Percentiles rank a stretch among this genome's conserved stretches.
phyloP scores from a whole-genome alignment of 148 eudicot genomes.

The Polygonum aviculare region DNA sequence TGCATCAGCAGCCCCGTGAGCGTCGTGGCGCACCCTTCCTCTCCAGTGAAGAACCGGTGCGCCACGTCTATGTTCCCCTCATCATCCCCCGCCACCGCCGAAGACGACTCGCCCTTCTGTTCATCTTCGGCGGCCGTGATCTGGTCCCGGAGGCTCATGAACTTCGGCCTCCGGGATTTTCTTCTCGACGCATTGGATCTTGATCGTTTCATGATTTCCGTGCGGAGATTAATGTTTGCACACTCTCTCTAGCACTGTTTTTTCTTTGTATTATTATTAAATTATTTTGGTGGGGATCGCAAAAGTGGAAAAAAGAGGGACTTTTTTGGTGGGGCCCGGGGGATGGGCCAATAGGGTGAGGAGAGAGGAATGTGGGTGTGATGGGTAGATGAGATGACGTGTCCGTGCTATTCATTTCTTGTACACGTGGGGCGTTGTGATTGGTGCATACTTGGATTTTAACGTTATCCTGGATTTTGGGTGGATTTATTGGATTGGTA shows the following conservation, averaged over 20 bases:
- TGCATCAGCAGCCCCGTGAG: neutral
- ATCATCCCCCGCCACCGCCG: neutral
- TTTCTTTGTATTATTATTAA: neutral
- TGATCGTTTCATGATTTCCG: neutral
- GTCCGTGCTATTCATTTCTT: neutral
- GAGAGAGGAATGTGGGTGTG: neutral
- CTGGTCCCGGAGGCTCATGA: slow-evolving; percentile 37
- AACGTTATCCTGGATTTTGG: slow-evolving; percentile 9
- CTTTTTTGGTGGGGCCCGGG: neutral
- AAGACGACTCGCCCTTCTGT: neutral
- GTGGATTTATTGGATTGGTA: neutral
- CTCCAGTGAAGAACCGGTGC: neutral
- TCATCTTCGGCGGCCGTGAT: neutral
- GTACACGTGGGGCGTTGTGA: slow-evolving; percentile 5
- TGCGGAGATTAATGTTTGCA: too few relatives aligned
- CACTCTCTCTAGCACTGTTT: too few relatives aligned
- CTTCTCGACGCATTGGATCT: neutral
- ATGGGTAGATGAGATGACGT: neutral
- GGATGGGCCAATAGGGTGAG: neutral
- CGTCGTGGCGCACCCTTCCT: neutral
- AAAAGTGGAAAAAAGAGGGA: neutral
- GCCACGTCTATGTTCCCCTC: slow-evolving; percentile 8
- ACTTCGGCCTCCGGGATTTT: slow-evolving; percentile 31
- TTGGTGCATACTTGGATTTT: neutral
- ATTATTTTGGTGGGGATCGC: neutral